Base-by-base conservation (phyloP, 192 early-diverging fungal species). In the Thamnidium elegans region DNA sequence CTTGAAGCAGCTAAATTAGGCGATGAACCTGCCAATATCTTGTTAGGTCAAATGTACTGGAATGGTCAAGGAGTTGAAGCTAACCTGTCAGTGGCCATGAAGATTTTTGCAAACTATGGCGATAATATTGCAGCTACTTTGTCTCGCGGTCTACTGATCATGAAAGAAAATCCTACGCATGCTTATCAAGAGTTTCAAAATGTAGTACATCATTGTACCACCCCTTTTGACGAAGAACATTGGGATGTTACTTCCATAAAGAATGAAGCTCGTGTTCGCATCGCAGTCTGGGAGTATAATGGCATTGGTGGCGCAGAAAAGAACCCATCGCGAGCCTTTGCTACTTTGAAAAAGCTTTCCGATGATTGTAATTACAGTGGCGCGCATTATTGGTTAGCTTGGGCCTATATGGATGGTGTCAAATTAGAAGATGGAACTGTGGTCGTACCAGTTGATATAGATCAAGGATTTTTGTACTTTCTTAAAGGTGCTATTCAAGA, bases 21-120 rank as follows among this genome's bases (percentile, higher is more conserved):
- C 19, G 55, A 58, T 6, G n/a, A 15, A 8, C 0, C 13, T 4
- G 31, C 55, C 15, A 32, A 58, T 6, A 58, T 58, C 5, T 19
- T 58, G 3, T 32, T 58, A 58, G 55, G 9, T 58, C 55, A 58
- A 42, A 36, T 58, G 8, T 58, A 58, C 36, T 20, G 32, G 55
- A 17, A 58, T 6, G 55, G 55, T 2, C 7, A 7, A 4, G 55
- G 55, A 6, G 32, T 30, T 17, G 5, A 21, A 4, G 32, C 34
- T 20, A 4, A 58, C 17, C 20, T 34, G 1, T 2, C 7, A 4
- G 17, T 36, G 17, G 55, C 55, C 34, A 14, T 58, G 9, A 9
- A 20, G 3, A 58, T 58, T 19, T 34, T 58, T 8, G 1, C 17
- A 10, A 58, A 0, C 0, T 19, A 32, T 6, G 11, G 11, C 7